A percentile compares a stretch with the other conserved stretches of the same genome.
phyloP scores from a whole-genome alignment of 1,284 basidiomycete species.

The Afroboletus lepidellus region DNA sequence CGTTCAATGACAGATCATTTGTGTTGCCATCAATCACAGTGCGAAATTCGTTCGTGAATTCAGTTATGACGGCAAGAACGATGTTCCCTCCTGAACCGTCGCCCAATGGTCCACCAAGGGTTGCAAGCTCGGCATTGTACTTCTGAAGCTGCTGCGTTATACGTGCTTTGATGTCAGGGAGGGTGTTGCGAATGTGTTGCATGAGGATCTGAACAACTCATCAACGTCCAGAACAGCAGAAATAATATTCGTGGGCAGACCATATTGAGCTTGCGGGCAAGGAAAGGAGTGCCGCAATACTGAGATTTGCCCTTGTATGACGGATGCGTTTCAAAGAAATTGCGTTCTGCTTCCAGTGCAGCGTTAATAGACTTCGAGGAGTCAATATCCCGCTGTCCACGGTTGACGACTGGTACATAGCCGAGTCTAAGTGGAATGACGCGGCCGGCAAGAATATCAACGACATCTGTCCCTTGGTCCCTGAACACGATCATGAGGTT shows the following conservation, averaged over 20 bases:
- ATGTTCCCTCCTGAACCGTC: conserved; percentile 86
- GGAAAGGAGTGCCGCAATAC: conserved; percentile 97
- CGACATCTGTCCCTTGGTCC: conserved; percentile 96
- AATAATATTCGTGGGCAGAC: conserved; percentile 41
- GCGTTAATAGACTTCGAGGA: conserved; percentile 77
- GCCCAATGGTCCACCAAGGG: conserved; percentile 86
- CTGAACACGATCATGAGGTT: conserved; percentile 39
- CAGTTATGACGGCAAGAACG: conserved; percentile 94
- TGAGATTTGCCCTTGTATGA: conserved; percentile 93
- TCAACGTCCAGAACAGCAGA: conserved; percentile 7
- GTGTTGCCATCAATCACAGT: conserved; percentile 96
- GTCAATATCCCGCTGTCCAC: conserved; percentile 97
- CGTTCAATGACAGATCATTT: conserved; percentile 91
- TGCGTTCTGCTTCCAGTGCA: conserved; percentile 87
- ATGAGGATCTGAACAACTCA: conserved; percentile 75
- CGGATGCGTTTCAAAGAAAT: conserved; percentile 91
- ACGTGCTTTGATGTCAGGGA: conserved; percentile 95
- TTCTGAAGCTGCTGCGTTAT: conserved; percentile 88
- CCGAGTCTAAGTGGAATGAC: conserved; percentile 92
- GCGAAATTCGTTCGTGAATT: conserved; percentile 96
- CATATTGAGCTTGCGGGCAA: conserved; percentile 95
- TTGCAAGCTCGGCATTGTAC: conserved; percentile 78
- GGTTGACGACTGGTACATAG: conserved; percentile 97
- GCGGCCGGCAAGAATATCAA: conserved; percentile 97
- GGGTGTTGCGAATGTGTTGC: conserved; percentile 95